Conservation (phyloP, 768 basidiomycete genomes). For the Mycena rosella region DNA sequence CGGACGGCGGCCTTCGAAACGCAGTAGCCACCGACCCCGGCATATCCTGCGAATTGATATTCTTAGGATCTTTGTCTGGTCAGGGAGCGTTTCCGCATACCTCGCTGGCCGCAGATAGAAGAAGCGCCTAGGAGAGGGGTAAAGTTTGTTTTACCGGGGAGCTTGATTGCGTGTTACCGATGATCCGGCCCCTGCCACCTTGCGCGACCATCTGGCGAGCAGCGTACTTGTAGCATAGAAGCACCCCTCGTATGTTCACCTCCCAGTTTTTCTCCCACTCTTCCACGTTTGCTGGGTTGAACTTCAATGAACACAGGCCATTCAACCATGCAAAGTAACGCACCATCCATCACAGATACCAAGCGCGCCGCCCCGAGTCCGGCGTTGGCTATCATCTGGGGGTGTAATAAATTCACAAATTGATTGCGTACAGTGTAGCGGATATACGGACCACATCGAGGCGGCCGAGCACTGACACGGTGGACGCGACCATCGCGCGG, state of each 20-base stretch:
- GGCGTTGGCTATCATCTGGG: slow-evolving; percentile 53
- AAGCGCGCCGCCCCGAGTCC: slow-evolving; percentile 34
- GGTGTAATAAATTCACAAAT: background rate
- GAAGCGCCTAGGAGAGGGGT: slow-evolving; percentile 43
- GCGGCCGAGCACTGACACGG: slow-evolving; percentile 35
- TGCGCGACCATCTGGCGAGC: slow-evolving; percentile 60
- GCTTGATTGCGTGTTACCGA: slow-evolving; percentile 50
- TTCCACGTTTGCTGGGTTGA: slow-evolving; percentile 45
- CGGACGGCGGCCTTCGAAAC: slow-evolving; percentile 58
- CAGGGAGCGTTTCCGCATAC: slow-evolving; percentile 19
- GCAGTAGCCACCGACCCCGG: slow-evolving; percentile 43
- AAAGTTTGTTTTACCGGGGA: background rate
- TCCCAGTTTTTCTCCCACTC: slow-evolving; percentile 49
- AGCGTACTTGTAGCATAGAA: slow-evolving; percentile 58
- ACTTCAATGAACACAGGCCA: too few relatives aligned
- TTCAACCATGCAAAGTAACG: too few relatives aligned
- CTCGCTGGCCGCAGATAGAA: slow-evolving; percentile 48
- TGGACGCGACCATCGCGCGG: slow-evolving; percentile 35
- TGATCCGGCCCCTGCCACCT: slow-evolving; percentile 56
- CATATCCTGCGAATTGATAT: slow-evolving; percentile 37
- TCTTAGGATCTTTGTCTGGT: too few relatives aligned
- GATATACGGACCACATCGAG: slow-evolving; percentile 46
- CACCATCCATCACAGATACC: slow-evolving; percentile 37
- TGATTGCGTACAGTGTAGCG: too few relatives aligned
- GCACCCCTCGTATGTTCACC: slow-evolving; percentile 55